Conservation (phyloP, 2,329 filamentous ascomycete species). For the Aureobasidium pullulans region DNA sequence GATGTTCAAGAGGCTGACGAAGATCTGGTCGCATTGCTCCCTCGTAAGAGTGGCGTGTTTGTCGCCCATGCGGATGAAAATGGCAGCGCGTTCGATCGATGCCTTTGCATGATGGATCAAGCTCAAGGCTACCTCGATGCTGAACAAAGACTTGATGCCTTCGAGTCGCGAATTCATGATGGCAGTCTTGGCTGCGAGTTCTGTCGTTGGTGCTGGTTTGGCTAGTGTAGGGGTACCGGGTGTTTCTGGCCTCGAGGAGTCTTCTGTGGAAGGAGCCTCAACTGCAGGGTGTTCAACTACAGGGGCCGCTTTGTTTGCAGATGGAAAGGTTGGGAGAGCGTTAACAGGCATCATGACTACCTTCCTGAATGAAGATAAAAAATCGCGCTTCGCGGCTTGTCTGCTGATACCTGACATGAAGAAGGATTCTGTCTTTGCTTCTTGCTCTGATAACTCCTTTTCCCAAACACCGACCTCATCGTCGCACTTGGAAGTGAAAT, state of each 20-base stretch:
- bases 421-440: slow-evolving; percentile 83
- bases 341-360: slow-evolving; percentile 99
- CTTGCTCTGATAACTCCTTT: slow-evolving; percentile 82
- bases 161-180: slow-evolving; percentile 93
- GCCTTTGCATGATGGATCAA: slow-evolving; percentile 84
- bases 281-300: slow-evolving; percentile 17
- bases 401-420: slow-evolving; percentile 94
- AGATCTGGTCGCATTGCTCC: slow-evolving; percentile 84
- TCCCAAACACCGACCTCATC: slow-evolving; percentile 79
- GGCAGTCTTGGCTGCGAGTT: slow-evolving; percentile 93
- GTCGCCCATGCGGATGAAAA: slow-evolving; percentile 73
- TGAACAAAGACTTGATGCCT: slow-evolving; percentile 90
- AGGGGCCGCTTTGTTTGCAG: slow-evolving; percentile 29
- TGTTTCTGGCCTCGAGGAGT: slow-evolving; percentile 21
- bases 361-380: slow-evolving; percentile 92
- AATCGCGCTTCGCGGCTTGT: slow-evolving; percentile 93
- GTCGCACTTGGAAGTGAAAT: slow-evolving; percentile 71
- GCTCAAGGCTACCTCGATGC: slow-evolving; percentile 86
- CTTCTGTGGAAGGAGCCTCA: slow-evolving; percentile 20
- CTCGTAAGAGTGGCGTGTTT: slow-evolving; percentile 70
- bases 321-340: slow-evolving; percentile 66
- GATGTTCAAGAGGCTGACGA: slow-evolving; percentile 74
- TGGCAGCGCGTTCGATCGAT: slow-evolving; percentile 74
- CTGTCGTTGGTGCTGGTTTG: slow-evolving; percentile 70
- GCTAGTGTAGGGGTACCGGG: slow-evolving; percentile 30